phyloP scores from a whole-genome alignment of 1,284 basidiomycete genomes.

The Papiliotrema flavescens region DNA sequence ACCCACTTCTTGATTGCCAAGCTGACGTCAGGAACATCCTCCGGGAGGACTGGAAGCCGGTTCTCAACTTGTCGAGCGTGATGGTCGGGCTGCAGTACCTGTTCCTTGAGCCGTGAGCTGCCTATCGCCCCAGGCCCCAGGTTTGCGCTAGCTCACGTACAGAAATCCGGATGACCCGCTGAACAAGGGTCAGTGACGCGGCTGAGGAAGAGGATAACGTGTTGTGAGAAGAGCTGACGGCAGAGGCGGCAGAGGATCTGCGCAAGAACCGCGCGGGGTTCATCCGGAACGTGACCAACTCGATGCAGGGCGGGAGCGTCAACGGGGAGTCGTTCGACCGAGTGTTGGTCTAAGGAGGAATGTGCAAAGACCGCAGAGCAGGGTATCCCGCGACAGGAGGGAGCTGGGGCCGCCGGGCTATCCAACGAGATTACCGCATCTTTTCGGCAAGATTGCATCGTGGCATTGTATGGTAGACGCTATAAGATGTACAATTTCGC shows the following conservation, averaged over 20 bases:
- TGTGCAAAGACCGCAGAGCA: too few species aligned
- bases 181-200: conserved; percentile 76
- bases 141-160: conserved; percentile 4
- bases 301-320: conserved; percentile 75
- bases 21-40: conserved; percentile 66
- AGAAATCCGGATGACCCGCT: conserved; percentile 93
- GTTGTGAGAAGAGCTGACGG: conserved; percentile 13
- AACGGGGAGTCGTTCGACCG: conserved; percentile 73
- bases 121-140: not conserved
- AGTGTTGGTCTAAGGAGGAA: conserved; percentile 52
- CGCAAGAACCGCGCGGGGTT: conserved; percentile 78
- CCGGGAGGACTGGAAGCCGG: conserved; percentile 99
- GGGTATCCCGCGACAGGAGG: too few species aligned
- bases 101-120: conserved; percentile 77
- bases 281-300: conserved; percentile 70
- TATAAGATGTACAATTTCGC: not conserved
- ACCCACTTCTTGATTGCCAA: too few species aligned
- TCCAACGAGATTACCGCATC: not conserved
- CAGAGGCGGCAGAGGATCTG: conserved; percentile 94
- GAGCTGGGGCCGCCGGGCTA: too few species aligned
- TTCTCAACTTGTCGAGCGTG: conserved; percentile 88
- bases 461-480: conserved; percentile 3
- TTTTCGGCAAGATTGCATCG: not conserved
- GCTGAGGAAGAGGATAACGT: not conserved
- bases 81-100: conserved; percentile 98